Evolutionary conservation across 2,329 filamentous ascomycete species (phyloP), one percentile per base, ranked within the genome.

Genomic region (Aspergillus fumigatiaffinis): DNA sequence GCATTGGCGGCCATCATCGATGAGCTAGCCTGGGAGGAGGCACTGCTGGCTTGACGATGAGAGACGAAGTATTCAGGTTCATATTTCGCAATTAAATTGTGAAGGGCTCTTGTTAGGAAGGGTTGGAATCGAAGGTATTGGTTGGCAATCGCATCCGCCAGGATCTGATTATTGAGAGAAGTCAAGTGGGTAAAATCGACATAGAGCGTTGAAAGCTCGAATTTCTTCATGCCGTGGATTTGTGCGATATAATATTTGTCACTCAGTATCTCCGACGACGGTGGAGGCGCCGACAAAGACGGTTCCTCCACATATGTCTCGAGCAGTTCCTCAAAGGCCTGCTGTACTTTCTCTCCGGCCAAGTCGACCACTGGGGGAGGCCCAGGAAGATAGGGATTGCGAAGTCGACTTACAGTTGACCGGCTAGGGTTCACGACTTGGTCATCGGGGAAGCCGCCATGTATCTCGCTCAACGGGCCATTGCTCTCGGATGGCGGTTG

Each of bases 61-160:
- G 95, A 89, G 66, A 90, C 85, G 78, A 96, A 97, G 78, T 97
- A 99, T 71, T 89, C 84, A 4, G 94, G 91, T 74, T 97, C 93
- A 77, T 97, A 89, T 77, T 96, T 96, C 64, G 91, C 88, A 66
- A 99, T 95, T 76, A 96, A 86, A 69, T 92, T 95, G 77, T 99
- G 92, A 47, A 99, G 80, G 26, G 89, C 92, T 62, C 89, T 86
- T 23, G 90, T 91, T 68, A 99, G 84, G 73, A 94, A 99, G 2
- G 94, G 94, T 25, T 95, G 82, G 72, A 96, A 96, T 64, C 94
- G 90, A 75, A 97, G 97, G 80, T 97, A 97, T 70, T 95, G 89
- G 66, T 87, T 87, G 63, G 92, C 88, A 60, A 97, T 89, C 52
- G 91, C 93, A 60, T 91, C 87, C 46, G 93, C 91, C 53, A 99